Base-by-base conservation (phyloP, 495 filamentous ascomycete species). In the Pyrenula massariospora region DNA sequence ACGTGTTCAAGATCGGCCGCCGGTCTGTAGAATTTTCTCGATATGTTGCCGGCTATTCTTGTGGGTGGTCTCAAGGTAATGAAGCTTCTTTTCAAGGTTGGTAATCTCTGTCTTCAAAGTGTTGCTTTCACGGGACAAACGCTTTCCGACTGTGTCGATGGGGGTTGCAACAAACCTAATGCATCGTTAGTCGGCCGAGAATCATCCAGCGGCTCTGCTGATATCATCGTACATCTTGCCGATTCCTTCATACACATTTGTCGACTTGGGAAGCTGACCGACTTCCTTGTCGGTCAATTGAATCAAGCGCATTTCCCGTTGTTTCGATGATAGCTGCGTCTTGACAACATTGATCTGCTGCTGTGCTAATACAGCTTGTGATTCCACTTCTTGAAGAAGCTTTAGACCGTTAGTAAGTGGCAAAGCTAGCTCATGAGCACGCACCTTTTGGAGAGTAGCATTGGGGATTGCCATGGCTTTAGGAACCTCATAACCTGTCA, bases 331-430 rank as follows among this genome's bases (percentile, higher is more conserved):
- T 58, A 95, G 84, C 69, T 96, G 91, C 8, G 88, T 80, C 64
- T 88, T 87, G 58, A 92, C 90, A 58, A 95, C 77, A 61, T 81
- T 81, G 65, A 97, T 91, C 63, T 97, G 91, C 68, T 96, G 92
- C 67, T 96, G 90, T 22, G 94, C 87, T 56, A 83, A 81, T 22
- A 88, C 74, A 2, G 91, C 90, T 63, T 90, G 89, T 54, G 86
- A 81, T 70, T 96, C 92, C 62, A 98, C 95, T 69, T 97, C 93
- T 70, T 88, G 86, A 64, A 96, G 80, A 55, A 98, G 78, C 93
- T 98, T 63, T 59, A 54, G 59, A 52, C 52, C 12, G 24, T 62
- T 42, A 65, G 57, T 42, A 49, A 31, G 8, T 8, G 20, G 23
- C 3, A 47, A n/a, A 5, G 10, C 24, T 22, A 25, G 21, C 3